Evolutionary conservation across 768 basidiomycete species (phyloP).

Genomic region (Antrodiella citrinella): DNA sequence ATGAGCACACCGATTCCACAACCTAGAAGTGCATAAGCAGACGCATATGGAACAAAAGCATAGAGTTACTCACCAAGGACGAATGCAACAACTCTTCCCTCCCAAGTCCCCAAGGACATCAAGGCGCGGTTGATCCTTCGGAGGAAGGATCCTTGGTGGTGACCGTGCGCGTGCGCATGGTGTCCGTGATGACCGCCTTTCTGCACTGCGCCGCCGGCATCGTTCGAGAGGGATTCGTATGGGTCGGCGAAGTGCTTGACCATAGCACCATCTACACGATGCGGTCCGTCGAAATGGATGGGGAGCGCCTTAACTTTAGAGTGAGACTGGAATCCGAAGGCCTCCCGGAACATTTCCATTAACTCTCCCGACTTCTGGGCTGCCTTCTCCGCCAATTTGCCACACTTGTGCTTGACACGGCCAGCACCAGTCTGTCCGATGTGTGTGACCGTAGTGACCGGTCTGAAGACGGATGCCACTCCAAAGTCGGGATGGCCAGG

Average conservation of each 20-base stretch:
- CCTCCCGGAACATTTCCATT: not conserved
- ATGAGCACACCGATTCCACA: constrained; percentile 78
- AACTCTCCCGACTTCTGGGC: constrained; percentile 7
- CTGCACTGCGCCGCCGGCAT: constrained; percentile 13
- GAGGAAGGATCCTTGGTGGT: constrained; percentile 35
- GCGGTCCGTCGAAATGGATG: not conserved
- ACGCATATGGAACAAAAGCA: not conserved
- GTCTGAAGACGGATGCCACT: constrained; percentile 16
- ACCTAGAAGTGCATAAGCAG: constrained; percentile 33
- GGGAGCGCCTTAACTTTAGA: constrained; percentile 2
- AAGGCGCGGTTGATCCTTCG: constrained; percentile 57
- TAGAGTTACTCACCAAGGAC: constrained; percentile 55
- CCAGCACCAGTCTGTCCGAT: not conserved
- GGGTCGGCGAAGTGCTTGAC: constrained; percentile 9
- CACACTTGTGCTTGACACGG: constrained; percentile 3
- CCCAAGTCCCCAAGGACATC: constrained; percentile 71
- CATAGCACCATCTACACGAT: not conserved
- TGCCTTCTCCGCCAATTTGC: constrained; percentile 7
- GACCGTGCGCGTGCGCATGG: constrained; percentile 9
- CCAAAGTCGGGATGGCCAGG: constrained; percentile 29
- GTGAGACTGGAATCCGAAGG: constrained; percentile 2
- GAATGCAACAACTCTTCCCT: constrained; percentile 75
- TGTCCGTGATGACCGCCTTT: constrained; percentile 14
- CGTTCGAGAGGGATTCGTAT: constrained; percentile 12
- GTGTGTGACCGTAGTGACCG: constrained; percentile 6